Evolutionary conservation across 495 filamentous ascomycete species (phyloP), one percentile per base, ranked within the genome.

Genomic region (Chaetomidium leptoderma): DNA sequence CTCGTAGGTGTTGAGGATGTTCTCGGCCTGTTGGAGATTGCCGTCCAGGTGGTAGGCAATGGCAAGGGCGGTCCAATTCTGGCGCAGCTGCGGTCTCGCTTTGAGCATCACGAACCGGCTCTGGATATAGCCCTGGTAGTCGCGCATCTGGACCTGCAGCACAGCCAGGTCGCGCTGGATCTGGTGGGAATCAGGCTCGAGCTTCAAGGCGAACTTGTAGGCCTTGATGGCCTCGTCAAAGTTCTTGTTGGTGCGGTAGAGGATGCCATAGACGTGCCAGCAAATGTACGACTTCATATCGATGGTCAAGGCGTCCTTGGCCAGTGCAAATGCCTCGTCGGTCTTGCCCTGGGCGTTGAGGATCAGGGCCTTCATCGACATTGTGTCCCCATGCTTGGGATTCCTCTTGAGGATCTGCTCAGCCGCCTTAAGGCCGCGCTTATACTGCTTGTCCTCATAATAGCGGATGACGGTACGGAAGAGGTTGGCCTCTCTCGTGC

Each of bases 221-320:
- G 93, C 93, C 78, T 97, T 97, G 75, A 97, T 96, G 6, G 95
- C 91, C 74, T 97, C 93, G 72, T 96, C 92, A 58, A 92, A 97
- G 76, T 97, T 97, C 81, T 97, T 97, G 63, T 86, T 83, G 26
- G 90, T 84, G 29, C 92, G 84, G 71, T 92, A 97, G 37, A 99
- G 80, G 57, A 99, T 75, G n/a, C 93, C 93, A 66, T 97, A 97
- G 36, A 99, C 95, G 72, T 99, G 93, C 93, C 93, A 99, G 76
- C 92, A 97, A 63, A 97, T 91, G 72, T 97, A 95, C 60, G 91
- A 96, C 74, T 92, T 96, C 91, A 97, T 97, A 65, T 97, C 91
- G 60, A 91, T 88, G 47, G 83, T 88, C 43, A 99, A 78, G 45
- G 93, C 93, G 55, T 88, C 81, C 76, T 96, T 97, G 60, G 88